These are phyloP conservation scores for Oryza meridionalis DNA, from an alignment of 176 grass and related monocot genomes.

Conservation along the genomic window DNA sequence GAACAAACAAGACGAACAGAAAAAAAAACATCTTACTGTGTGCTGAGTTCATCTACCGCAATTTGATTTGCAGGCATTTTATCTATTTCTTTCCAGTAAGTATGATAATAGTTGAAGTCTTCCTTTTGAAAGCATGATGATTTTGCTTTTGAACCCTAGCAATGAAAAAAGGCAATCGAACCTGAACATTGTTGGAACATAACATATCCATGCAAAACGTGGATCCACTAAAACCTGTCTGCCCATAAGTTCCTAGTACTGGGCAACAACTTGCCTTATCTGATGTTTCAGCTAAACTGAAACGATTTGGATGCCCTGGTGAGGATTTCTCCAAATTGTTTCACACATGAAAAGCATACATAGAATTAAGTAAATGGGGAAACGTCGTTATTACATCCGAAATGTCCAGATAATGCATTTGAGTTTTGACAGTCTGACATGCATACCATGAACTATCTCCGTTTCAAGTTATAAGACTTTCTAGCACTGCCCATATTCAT, in stretches of 20 bases:
- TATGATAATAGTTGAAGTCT: not conserved
- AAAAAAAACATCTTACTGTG: not conserved
- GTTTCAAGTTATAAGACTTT: no score
- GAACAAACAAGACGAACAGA: no score
- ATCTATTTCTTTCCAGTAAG: not conserved
- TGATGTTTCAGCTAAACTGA: not conserved
- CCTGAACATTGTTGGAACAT: not conserved
- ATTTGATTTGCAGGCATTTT: not conserved
- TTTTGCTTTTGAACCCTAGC: not conserved
- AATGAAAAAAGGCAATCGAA: not conserved
- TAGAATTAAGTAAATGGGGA: not conserved
- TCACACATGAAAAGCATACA: not conserved
- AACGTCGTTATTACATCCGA: not conserved
- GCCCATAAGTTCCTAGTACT: not conserved
- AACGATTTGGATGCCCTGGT: not conserved
- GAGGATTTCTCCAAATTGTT: not conserved
- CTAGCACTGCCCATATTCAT: no score
- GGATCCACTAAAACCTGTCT: not conserved
- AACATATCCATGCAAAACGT: not conserved
- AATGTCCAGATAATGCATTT: not conserved
- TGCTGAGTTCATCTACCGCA: no score
- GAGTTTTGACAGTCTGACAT: not conserved
- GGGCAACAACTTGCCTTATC: not conserved
- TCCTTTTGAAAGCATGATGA: not conserved
- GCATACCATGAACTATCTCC: not conserved